A percentile compares a stretch with the other conserved stretches of the same genome.
phyloP scores from a whole-genome alignment of 108 stramenopile species.

The Craspedostauros australis region DNA sequence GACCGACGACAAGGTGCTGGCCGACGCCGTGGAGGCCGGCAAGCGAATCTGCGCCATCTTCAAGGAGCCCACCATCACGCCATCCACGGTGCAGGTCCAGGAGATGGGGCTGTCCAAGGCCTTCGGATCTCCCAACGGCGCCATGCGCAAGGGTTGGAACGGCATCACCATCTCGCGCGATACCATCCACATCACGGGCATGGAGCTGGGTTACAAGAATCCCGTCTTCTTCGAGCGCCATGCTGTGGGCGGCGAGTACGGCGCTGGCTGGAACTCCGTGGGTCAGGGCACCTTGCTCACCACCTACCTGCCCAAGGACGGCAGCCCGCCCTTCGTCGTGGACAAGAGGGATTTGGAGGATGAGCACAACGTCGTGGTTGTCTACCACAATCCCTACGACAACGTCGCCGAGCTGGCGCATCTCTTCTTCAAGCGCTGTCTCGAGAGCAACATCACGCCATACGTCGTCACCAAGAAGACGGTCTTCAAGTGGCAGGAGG shows the following conservation, averaged over 20 bases:
- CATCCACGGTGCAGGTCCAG: conserved; percentile 80
- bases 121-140: conserved; percentile 91
- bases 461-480: conserved; percentile 99
- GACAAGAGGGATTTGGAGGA: conserved; percentile 93
- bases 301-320: conserved; percentile 86
- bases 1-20: conserved; percentile 85
- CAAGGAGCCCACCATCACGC: conserved; percentile 98
- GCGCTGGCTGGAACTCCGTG: conserved; percentile 89
- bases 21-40: conserved; percentile 90
- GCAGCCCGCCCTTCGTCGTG: conserved; percentile 78
- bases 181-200: conserved; percentile 97
- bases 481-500: conserved; percentile 99
- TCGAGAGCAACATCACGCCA: conserved; percentile 86
- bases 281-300: conserved; percentile 89
- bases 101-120: conserved; percentile 88
- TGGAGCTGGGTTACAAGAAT: conserved; percentile 93
- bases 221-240: conserved; percentile 95
- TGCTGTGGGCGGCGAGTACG: conserved; percentile 97
- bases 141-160: conserved; percentile 96
- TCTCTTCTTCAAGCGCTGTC: conserved; percentile 88
- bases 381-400: conserved; percentile 97
- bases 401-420: conserved; percentile 91
- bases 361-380: conserved; percentile 89
- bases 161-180: conserved; percentile 94
- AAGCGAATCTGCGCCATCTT: conserved; percentile 89